These are phyloP conservation scores for Chondrostereum purpureum DNA, from an alignment of 1,284 basidiomycete genomes.

Conservation along the genomic window DNA sequence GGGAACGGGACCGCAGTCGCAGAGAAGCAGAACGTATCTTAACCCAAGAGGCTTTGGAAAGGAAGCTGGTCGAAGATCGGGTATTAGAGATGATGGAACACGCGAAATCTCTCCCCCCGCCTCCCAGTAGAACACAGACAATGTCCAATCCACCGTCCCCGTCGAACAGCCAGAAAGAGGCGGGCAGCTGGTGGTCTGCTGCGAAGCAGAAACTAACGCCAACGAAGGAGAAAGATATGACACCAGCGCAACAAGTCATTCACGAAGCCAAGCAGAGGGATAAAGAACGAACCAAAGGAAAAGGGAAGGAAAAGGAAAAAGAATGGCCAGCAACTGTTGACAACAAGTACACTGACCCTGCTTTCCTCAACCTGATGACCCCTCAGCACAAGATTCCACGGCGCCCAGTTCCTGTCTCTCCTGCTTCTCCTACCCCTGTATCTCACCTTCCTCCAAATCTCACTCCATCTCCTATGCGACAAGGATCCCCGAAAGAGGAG, in stretches of 20 bases:
- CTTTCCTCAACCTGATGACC: slow-evolving; percentile 44
- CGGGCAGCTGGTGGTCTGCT: slow-evolving; percentile 55
- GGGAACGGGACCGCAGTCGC: slow-evolving; percentile 65
- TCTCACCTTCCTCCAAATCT: slow-evolving; percentile 53
- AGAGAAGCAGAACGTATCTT: slow-evolving; percentile 27
- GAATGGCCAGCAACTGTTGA: slow-evolving; percentile 47
- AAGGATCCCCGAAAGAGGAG: slow-evolving; percentile 45
- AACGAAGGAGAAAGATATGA: slow-evolving; percentile 66
- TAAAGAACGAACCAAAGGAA: slow-evolving; percentile 51
- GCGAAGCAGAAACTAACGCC: slow-evolving; percentile 72
- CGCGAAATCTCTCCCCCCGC: slow-evolving; percentile 39
- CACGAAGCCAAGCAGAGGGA: slow-evolving; percentile 63
- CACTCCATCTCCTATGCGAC: slow-evolving; percentile 50
- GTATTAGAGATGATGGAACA: slow-evolving; percentile 64
- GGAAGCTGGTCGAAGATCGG: slow-evolving; percentile 61
- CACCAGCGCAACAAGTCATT: slow-evolving; percentile 74
- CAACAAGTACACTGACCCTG: slow-evolving; percentile 47
- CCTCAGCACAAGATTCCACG: slow-evolving; percentile 13
- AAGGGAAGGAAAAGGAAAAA: slow-evolving; percentile 22
- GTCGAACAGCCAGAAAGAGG: slow-evolving; percentile 54
- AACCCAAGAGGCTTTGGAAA: slow-evolving; percentile 59
- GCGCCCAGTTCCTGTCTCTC: slow-evolving; percentile 39
- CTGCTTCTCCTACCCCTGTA: slow-evolving; percentile 53
- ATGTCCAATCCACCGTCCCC: slow-evolving; percentile 54
- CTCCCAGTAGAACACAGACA: slow-evolving; percentile 49